These are phyloP conservation scores for Canna indica DNA, from an alignment of 176 grass and related monocot species.

Conservation along the genomic window DNA sequence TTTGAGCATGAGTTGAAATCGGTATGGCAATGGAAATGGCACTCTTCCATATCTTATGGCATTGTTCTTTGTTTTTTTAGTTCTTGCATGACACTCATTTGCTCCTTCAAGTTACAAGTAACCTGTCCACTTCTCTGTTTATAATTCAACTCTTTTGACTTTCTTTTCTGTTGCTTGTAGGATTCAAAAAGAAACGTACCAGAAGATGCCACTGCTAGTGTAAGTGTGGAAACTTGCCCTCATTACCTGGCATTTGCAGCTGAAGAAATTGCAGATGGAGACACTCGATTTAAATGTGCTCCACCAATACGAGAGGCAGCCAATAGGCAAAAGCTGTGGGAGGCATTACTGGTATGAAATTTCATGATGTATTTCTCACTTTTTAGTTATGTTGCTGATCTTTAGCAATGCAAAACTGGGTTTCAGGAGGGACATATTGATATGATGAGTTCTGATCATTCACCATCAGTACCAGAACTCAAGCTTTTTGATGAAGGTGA, in stretches of 20 bases:
- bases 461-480: slow-evolving; percentile 75
- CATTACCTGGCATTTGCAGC: slow-evolving; percentile 96
- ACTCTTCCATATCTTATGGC: not conserved
- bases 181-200: slow-evolving; percentile 56
- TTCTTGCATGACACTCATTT: not conserved
- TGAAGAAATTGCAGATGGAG: slow-evolving; percentile 73
- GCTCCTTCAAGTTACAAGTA: not conserved
- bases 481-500: slow-evolving; percentile 88
- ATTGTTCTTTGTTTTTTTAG: not conserved
- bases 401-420: not conserved
- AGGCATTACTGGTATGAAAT: slow-evolving; percentile 64
- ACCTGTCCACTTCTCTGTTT: not conserved
- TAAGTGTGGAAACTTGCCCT: slow-evolving; percentile 89
- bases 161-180: slow-evolving; percentile 25
- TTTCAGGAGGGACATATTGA: slow-evolving; percentile 82
- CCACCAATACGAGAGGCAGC: slow-evolving; percentile 68
- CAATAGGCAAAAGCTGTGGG: slow-evolving; percentile 83
- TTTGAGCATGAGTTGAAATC: no score
- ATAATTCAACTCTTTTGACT: not conserved
- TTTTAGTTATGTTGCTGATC: slow-evolving; percentile 13
- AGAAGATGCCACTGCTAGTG: slow-evolving; percentile 54
- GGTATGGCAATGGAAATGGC: not conserved
- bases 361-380: slow-evolving; percentile 1
- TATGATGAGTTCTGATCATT: slow-evolving; percentile 98
- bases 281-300: slow-evolving; percentile 91